phyloP scores from a whole-genome alignment of 768 basidiomycete species.

The Xerocomus brunneocitrinus region DNA sequence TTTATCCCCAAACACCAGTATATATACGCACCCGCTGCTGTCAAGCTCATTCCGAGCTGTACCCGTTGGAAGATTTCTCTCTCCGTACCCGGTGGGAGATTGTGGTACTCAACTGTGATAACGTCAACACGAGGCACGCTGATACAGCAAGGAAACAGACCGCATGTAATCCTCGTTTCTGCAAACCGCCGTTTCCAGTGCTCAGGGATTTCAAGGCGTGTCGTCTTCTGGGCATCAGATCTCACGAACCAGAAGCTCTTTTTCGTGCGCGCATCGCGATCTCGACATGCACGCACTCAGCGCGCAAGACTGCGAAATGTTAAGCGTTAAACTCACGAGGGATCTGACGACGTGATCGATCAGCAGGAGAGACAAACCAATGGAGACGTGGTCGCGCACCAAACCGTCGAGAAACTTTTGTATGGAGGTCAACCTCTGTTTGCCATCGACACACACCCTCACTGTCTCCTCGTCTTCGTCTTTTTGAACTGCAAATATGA shows the following conservation, averaged over 20 bases:
- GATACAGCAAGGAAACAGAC: slow-evolving; percentile 35
- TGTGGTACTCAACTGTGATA: slow-evolving; percentile 60
- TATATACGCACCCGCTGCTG: slow-evolving; percentile 53
- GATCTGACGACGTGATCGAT: slow-evolving; percentile 36
- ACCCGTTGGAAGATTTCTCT: slow-evolving; percentile 82
- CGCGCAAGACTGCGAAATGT: slow-evolving; percentile 2
- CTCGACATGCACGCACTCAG: slow-evolving; percentile 33
- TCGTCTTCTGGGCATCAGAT: slow-evolving; percentile 40
- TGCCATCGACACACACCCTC: slow-evolving; percentile 49
- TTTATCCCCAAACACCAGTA: not conserved
- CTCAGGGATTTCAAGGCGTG: slow-evolving; percentile 50
- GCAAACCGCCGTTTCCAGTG: slow-evolving; percentile 48
- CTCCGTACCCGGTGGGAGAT: slow-evolving; percentile 52
- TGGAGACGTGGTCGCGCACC: slow-evolving; percentile 21
- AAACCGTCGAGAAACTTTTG: slow-evolving; percentile 46
- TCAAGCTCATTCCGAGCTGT: slow-evolving; percentile 72
- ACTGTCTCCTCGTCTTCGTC: slow-evolving; percentile 40
- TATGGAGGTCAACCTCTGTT: slow-evolving; percentile 47
- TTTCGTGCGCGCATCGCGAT: slow-evolving; percentile 52
- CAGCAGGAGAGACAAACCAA: not conserved
- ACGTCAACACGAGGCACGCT: not conserved
- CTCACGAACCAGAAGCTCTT: slow-evolving; percentile 61
- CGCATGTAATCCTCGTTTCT: slow-evolving; percentile 60
- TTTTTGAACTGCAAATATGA: slow-evolving; percentile 42
- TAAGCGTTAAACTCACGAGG: slow-evolving; percentile 40